These are phyloP conservation scores for Carex myosuroides DNA, from an alignment of 176 grass and related monocot genomes.

Conservation along the genomic window DNA sequence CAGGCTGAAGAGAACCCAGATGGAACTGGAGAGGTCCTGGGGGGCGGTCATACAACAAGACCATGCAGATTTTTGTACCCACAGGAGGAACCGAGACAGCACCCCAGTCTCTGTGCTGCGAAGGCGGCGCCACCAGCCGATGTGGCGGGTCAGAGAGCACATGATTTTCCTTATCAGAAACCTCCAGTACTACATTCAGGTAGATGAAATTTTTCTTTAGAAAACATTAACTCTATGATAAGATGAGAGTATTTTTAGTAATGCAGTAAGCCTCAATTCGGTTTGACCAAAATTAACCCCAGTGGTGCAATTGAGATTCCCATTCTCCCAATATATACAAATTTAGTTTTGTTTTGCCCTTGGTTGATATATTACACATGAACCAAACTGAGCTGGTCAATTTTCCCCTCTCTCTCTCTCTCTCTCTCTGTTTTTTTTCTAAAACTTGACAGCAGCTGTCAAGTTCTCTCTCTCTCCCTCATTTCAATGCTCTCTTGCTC, in stretches of 20 bases:
- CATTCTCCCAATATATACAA: background rate
- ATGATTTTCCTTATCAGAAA: constrained; percentile 99
- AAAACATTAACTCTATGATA: background rate
- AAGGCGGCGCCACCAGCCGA: constrained; percentile 55
- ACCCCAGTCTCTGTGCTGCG: constrained; percentile 43
- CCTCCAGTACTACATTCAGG: constrained; percentile 96
- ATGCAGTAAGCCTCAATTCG: background rate
- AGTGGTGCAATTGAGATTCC: background rate
- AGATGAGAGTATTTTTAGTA: background rate
- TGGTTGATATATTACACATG: background rate
- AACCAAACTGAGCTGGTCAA: background rate
- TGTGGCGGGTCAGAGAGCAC: constrained; percentile 96
- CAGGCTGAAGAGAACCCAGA: constrained; percentile 94
- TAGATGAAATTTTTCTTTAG: constrained; percentile 17
- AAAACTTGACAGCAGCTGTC: too few relatives aligned
- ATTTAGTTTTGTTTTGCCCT: background rate
- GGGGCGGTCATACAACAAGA: constrained; percentile 95
- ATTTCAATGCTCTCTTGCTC: background rate
- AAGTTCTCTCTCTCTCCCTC: background rate
- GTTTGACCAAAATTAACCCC: background rate
- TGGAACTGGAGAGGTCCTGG: constrained; percentile 99
- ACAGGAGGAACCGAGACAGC: constrained; percentile 65
- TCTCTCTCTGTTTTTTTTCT: background rate
- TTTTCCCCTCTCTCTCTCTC: background rate
- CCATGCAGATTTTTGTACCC: constrained; percentile 91